A percentile compares a stretch with the other conserved stretches of the same genome.
Conservation (phyloP, 2,329 filamentous ascomycete genomes). For the Zasmidium citrigriseum region DNA sequence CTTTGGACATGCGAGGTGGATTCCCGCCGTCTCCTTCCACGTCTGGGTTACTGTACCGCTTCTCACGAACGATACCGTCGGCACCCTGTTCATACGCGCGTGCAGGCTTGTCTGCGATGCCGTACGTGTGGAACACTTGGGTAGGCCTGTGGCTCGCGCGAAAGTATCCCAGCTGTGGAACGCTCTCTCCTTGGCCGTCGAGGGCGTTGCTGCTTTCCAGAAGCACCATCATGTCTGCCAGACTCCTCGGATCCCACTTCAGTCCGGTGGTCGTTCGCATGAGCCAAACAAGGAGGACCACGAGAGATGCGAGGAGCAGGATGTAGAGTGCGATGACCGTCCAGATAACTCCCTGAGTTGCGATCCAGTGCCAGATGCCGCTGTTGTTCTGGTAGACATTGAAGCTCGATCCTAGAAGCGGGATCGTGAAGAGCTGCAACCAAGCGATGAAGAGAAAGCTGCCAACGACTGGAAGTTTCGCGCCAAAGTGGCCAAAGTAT, state of each 20-base stretch:
- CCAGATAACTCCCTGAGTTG: constrained; percentile 78
- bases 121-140: constrained; percentile 77
- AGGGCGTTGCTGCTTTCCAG: constrained; percentile 79
- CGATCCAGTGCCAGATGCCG: constrained; percentile 73
- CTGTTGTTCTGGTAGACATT: constrained; percentile 61
- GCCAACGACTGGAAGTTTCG: constrained; percentile 68
- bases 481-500: constrained; percentile 65
- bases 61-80: constrained; percentile 51
- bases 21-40: constrained; percentile 35
- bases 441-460: constrained; percentile 69
- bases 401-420: constrained; percentile 77
- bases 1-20: constrained; percentile 47
- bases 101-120: constrained; percentile 59
- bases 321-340: constrained; percentile 73
- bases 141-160: constrained; percentile 63
- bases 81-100: constrained; percentile 53
- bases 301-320: constrained; percentile 60
- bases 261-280: constrained; percentile 65
- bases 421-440: constrained; percentile 77
- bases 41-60: constrained; percentile 33
- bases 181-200: constrained; percentile 54
- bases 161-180: constrained; percentile 81
- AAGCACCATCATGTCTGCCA: constrained; percentile 78
- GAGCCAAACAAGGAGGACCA: constrained; percentile 62
- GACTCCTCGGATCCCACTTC: constrained; percentile 79